Evolutionary conservation across 208 protist species (phyloP), one percentile per base, ranked within the genome.

Genomic region (Acanthamoeba triangularis): DNA sequence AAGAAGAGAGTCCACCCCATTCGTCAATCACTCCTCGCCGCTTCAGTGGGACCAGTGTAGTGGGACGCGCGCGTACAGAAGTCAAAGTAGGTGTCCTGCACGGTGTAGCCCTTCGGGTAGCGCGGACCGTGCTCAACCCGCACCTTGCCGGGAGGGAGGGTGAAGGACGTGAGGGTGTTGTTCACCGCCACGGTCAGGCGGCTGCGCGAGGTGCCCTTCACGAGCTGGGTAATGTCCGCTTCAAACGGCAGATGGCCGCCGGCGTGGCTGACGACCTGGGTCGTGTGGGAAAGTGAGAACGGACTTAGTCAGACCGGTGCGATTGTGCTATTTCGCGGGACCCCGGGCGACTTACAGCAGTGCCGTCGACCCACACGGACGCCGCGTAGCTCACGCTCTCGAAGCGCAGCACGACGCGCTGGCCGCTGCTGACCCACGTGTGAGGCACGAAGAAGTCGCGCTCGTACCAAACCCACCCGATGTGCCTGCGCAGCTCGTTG

Each of bases 51-150:
- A 33, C 7, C 16, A n/a, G 8, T 35, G 63, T 14, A 28, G 59
- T 11, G 59, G 6, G 59, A 65, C 23, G 10, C 61, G 8, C 6
- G 25, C 61, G 72, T 44, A 84, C 76, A 84, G 41, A 84, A 84
- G 41, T 84, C 76, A 20, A 84, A 84, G 41, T 56, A 54, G 25
- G 76, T 84, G 1, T 84, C 41, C 44, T 84, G 76, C 14, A 84
- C 76, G 44, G 76, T 84, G 76, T 84, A 84, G 41, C 76, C 76
- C 76, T 84, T 84, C 20, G 76, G 76, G 23, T 84, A 84, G 41
- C 35, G 76, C 6, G 35, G 20, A 14, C 28, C 28, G 76, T 84
- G 49, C 76, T 84, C 76, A 5, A 84, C 76, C 23, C 35, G 35
- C 76, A 84, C 76, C 23, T 56, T 54, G 76, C 76, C 76, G 76